Percentiles rank a stretch among this genome's conserved stretches.
Evolutionary conservation across 164 flowering plant genomes (phyloP).

Genomic region (Euptelea pleiosperma): DNA sequence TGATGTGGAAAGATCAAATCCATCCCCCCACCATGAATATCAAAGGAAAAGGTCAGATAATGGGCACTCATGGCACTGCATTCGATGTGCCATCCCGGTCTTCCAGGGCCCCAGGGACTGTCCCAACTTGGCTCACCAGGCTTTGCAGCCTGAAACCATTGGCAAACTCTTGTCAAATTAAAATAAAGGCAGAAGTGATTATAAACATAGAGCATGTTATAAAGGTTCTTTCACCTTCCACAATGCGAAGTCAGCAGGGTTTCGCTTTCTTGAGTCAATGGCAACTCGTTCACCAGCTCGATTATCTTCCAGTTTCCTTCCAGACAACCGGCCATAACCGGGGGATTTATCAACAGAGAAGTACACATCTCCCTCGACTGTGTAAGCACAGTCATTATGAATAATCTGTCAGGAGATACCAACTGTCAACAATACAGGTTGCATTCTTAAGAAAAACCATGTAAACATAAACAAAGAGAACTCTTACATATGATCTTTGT

Average conservation of each 20-base stretch:
- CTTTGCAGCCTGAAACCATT: constrained; percentile 68
- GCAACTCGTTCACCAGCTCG: constrained; percentile 90
- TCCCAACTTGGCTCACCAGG: constrained; percentile 91
- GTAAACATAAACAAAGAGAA: too few relatives aligned
- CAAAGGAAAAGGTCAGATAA: constrained; percentile 63
- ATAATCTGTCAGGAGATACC: constrained; percentile 52
- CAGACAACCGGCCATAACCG: constrained; percentile 74
- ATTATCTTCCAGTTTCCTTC: constrained; percentile 67
- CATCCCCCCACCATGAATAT: constrained; percentile 95
- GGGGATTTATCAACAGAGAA: constrained; percentile 74
- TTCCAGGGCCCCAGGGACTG: constrained; percentile 96
- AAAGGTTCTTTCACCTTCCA: constrained; percentile 61
- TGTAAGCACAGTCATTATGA: constrained; percentile 62
- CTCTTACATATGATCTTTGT: too few relatives aligned
- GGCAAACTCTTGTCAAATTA: neutral
- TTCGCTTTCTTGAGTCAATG: constrained; percentile 66
- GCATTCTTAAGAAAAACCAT: neutral
- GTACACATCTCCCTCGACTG: constrained; percentile 83
- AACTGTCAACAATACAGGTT: constrained; percentile 9
- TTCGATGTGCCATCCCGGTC: constrained; percentile 99
- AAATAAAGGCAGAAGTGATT: neutral
- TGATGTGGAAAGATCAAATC: constrained; percentile 96
- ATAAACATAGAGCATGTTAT: neutral
- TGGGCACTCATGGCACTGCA: constrained; percentile 99
- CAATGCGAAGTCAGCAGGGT: constrained; percentile 91